These are phyloP conservation scores for Xylaria sp. DNA, from an alignment of 2,329 filamentous ascomycete species.

Conservation along the genomic window DNA sequence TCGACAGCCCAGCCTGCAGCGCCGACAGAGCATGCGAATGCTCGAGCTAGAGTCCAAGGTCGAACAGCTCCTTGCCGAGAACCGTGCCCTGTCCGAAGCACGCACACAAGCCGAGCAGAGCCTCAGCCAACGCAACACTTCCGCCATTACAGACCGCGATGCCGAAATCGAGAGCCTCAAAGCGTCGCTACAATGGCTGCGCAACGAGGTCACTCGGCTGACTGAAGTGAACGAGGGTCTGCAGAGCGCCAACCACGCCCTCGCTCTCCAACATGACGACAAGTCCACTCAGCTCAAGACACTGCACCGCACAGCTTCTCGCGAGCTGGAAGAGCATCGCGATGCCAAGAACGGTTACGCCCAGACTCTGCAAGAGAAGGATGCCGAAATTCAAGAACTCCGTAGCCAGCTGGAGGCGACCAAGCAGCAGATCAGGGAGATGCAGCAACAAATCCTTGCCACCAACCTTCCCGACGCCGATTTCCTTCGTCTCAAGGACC, in stretches of 20 bases:
- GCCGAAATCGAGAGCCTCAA: slow-evolving; percentile 79
- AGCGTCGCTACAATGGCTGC: slow-evolving; percentile 71
- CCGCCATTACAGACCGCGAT: slow-evolving; percentile 73
- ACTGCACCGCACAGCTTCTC: slow-evolving; percentile 59
- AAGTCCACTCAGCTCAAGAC: slow-evolving; percentile 63
- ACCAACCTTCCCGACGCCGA: slow-evolving; percentile 58
- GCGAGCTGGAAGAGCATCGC: slow-evolving; percentile 65
- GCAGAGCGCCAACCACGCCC: slow-evolving; percentile 67
- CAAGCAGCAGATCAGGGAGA: slow-evolving; percentile 53
- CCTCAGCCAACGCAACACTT: slow-evolving; percentile 60
- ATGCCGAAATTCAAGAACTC: slow-evolving; percentile 74
- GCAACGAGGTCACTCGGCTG: slow-evolving; percentile 74
- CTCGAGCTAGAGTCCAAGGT: slow-evolving; percentile 84
- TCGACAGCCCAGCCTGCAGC: slow-evolving; percentile 90
- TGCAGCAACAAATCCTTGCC: slow-evolving; percentile 54
- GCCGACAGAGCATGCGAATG: slow-evolving; percentile 94
- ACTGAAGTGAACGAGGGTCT: slow-evolving; percentile 79
- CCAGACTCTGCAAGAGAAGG: slow-evolving; percentile 69
- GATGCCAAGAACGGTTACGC: slow-evolving; percentile 57
- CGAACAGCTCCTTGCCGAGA: slow-evolving; percentile 80
- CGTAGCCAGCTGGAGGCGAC: slow-evolving; percentile 73
- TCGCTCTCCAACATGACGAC: slow-evolving; percentile 69
- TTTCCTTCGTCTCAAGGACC: slow-evolving; percentile 75
- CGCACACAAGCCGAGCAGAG: slow-evolving; percentile 63
- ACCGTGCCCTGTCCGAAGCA: slow-evolving; percentile 70